Conservation (phyloP, 495 filamentous ascomycete genomes). For the Cudoniella acicularis region DNA sequence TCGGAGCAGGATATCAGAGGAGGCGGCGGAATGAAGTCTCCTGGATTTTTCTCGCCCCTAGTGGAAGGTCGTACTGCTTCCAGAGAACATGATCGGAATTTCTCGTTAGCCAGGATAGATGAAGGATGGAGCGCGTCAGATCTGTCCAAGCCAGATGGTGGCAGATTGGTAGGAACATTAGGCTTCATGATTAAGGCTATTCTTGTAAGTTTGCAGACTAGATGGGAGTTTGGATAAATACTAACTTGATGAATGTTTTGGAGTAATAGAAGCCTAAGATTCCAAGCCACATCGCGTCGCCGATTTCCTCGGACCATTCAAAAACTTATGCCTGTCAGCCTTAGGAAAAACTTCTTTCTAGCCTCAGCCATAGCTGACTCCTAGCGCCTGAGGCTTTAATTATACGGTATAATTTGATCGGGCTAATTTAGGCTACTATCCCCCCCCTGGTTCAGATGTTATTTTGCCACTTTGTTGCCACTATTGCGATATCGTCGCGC, state of each 20-base stretch:
- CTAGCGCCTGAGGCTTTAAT: slow-evolving; percentile 2
- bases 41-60: not conserved
- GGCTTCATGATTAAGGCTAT: slow-evolving; percentile 5
- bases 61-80: not conserved
- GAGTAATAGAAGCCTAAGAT: slow-evolving; percentile 5
- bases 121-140: slow-evolving; percentile 12
- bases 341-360: slow-evolving; percentile 2
- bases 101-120: slow-evolving; percentile 6
- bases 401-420: slow-evolving; percentile 3
- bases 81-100: slow-evolving; percentile 8
- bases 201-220: slow-evolving; percentile 6
- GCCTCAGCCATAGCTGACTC: slow-evolving; percentile 2
- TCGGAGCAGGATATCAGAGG: slow-evolving; percentile 19
- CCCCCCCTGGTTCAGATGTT: too few relatives aligned
- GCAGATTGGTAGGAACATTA: slow-evolving; percentile 1
- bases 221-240: slow-evolving; percentile 6
- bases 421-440: slow-evolving; percentile 5
- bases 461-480: too few relatives aligned
- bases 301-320: slow-evolving; percentile 3
- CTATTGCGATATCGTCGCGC: too few relatives aligned
- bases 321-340: slow-evolving; percentile 1
- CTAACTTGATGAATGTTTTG: slow-evolving; percentile 5
- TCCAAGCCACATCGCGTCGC: slow-evolving; percentile 1
- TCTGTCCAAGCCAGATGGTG: slow-evolving; percentile 2
- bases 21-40: slow-evolving; percentile 14